Evolutionary conservation across 768 basidiomycete genomes (phyloP).

Genomic region (Termitomyces sp.): DNA sequence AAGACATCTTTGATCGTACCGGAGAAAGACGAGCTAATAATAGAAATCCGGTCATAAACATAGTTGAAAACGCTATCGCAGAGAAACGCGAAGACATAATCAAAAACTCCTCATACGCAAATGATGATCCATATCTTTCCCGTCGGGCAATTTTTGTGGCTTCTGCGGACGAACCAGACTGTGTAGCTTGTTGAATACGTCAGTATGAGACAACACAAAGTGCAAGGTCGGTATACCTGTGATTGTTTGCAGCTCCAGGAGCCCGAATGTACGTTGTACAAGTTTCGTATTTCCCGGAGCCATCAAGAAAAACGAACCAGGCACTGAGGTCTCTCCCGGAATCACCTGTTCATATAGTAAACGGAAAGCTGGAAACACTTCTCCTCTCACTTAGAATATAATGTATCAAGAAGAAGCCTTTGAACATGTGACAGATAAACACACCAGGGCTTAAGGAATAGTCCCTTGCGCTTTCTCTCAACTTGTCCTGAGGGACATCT

Average conservation of each 20-base stretch:
- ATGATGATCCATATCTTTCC: slow-evolving; percentile 60
- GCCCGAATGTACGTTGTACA: slow-evolving; percentile 46
- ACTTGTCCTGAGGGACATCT: slow-evolving; percentile 33
- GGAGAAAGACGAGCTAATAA: slow-evolving; percentile 33
- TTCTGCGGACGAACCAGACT: slow-evolving; percentile 2
- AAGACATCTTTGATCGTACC: slow-evolving; percentile 28
- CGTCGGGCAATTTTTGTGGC: slow-evolving; percentile 20
- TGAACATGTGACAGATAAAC: neutral
- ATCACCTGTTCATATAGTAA: slow-evolving; percentile 37
- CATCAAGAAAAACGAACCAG: slow-evolving; percentile 42
- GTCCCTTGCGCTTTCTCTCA: slow-evolving; percentile 22
- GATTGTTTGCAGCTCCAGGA: slow-evolving; percentile 34
- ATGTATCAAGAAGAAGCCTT: neutral
- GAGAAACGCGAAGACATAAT: slow-evolving; percentile 35
- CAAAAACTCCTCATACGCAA: slow-evolving; percentile 76
- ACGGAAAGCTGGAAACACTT: slow-evolving; percentile 20
- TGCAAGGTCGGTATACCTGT: slow-evolving; percentile 13
- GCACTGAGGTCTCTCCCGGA: slow-evolving; percentile 29
- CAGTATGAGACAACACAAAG: neutral
- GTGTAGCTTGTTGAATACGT: neutral
- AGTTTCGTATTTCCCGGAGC: slow-evolving; percentile 34
- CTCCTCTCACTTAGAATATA: slow-evolving; percentile 10
- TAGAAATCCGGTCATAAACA: slow-evolving; percentile 30
- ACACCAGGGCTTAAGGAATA: slow-evolving; percentile 6
- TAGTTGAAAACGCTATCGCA: slow-evolving; percentile 38